Percentiles rank a stretch among this genome's conserved stretches.
These are phyloP conservation scores for Tricholomella constricta DNA, from an alignment of 768 basidiomycete genomes.

Conservation along the genomic window DNA sequence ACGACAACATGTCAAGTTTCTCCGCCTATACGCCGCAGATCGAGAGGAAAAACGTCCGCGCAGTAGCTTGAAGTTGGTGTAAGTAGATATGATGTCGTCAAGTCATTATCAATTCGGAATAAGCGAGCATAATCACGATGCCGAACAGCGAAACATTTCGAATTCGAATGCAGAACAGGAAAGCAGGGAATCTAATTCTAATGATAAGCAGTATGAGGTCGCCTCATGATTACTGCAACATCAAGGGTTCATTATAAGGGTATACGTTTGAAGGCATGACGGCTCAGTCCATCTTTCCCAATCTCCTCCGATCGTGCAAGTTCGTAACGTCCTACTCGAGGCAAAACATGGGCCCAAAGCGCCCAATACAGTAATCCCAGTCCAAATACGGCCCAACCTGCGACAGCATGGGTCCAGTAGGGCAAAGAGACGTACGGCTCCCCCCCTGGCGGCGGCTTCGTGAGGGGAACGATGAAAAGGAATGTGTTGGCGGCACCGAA, in stretches of 20 bases:
- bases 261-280: conserved; percentile 20
- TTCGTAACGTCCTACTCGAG: conserved; percentile 30
- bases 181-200: no score
- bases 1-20: no score
- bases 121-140: no score
- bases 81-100: no score
- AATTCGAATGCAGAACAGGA: no score
- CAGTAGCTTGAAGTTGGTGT: no score
- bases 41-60: no score
- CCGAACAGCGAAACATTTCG: no score
- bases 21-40: no score
- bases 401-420: conserved; percentile 53
- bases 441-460: conserved; percentile 49
- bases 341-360: conserved; percentile 31
- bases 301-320: conserved; percentile 30
- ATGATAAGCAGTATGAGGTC: no score
- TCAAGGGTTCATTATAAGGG: conserved; percentile 10
- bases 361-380: conserved; percentile 40
- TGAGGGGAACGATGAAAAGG: conserved; percentile 53
- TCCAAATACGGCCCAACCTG: conserved; percentile 40
- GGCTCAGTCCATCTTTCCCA: conserved; percentile 34
- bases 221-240: no score
- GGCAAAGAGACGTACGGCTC: conserved; percentile 53
- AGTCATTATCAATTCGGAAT: no score
- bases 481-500: conserved; percentile 65